Evolutionary conservation across 352 stramenopile species (phyloP), one percentile per base, ranked within the genome.

Genomic region (Pythium coloratum): DNA sequence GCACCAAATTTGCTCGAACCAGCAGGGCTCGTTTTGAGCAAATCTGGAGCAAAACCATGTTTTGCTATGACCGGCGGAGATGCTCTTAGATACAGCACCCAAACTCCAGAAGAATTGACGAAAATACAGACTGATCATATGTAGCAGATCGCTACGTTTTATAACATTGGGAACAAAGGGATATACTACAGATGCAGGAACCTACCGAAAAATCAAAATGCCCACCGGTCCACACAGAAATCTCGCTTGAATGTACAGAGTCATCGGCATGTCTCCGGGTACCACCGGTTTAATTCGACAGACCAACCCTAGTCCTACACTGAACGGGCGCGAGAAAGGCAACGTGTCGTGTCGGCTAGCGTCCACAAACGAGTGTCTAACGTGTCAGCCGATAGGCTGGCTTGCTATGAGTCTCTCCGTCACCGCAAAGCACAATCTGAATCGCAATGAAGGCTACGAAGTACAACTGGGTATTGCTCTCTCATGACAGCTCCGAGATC

Each of bases 401-500:
- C 14, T 24, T n/a, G 40, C 3, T 3, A 7, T 24, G 20, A 24
- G 20, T 24, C 20, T 24, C 20, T 24, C 20, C 20, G 20, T 24
- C 20, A 24, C 20, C 20, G 20, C 20, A 24, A 24, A 24, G 20
- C 20, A 24, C 36, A 42, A 16, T 49, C 6, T 16, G 40, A 5
- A 24, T 24, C 24, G 2, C 13, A 24, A 49, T 49, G 40, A 4
- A 12, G 40, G 4, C 18, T 1, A 8, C 3, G 40, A n/a, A n/a
- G 4, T 49, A 49, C 40, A 20, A 49, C 6, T 24, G 18, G 40
- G 36, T 42, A 12, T 16, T 8, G 13, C 6, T 24, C 13, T 16
- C 13, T 12, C 20, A 8, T 2, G 56, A 61, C 36, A 50, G 56
- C 56, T 62, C 40, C 4, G 56, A 62, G 56, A 49, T 54, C 30